Conservation (phyloP, 2,329 filamentous ascomycete genomes). For the Beauveria asiatica region DNA sequence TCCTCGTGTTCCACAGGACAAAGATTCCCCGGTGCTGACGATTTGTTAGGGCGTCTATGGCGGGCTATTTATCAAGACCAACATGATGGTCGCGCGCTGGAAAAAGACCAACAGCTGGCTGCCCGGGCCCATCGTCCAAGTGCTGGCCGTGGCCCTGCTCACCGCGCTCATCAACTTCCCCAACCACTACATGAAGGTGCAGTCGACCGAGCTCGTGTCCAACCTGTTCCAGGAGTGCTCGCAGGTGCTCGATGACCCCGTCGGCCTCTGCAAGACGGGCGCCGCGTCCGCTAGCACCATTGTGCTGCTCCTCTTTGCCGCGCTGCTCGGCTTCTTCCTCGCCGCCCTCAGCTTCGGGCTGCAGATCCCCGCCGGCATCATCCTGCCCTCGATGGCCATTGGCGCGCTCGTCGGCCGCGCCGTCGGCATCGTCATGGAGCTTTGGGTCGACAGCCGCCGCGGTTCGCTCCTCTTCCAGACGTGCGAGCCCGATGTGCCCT, state of each 20-base stretch:
- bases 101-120: slow-evolving; percentile 59
- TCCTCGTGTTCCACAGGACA: background rate
- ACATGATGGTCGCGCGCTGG: slow-evolving; percentile 79
- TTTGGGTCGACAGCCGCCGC: slow-evolving; percentile 74
- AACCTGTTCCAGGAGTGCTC: slow-evolving; percentile 88
- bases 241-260: slow-evolving; percentile 71
- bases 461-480: slow-evolving; percentile 67
- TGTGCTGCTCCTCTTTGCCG: slow-evolving; percentile 71
- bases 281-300: slow-evolving; percentile 76
- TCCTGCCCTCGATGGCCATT: slow-evolving; percentile 92
- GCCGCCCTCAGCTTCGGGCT: slow-evolving; percentile 86
- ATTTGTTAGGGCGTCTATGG: slow-evolving; percentile 68
- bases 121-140: slow-evolving; percentile 69
- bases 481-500: slow-evolving; percentile 79
- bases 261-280: slow-evolving; percentile 84
- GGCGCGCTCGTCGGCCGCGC: slow-evolving; percentile 85
- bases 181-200: slow-evolving; percentile 91
- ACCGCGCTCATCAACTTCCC: slow-evolving; percentile 91
- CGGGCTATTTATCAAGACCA: slow-evolving; percentile 87
- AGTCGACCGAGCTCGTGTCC: slow-evolving; percentile 84
- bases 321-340: slow-evolving; percentile 75
- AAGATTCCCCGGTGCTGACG: slow-evolving; percentile 11
- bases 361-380: slow-evolving; percentile 89
- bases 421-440: slow-evolving; percentile 80
- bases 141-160: slow-evolving; percentile 66